Percentiles rank a stretch among this genome's conserved stretches.
Conservation (phyloP, 352 stramenopile genomes). For the Phytophthora hibernalis region DNA sequence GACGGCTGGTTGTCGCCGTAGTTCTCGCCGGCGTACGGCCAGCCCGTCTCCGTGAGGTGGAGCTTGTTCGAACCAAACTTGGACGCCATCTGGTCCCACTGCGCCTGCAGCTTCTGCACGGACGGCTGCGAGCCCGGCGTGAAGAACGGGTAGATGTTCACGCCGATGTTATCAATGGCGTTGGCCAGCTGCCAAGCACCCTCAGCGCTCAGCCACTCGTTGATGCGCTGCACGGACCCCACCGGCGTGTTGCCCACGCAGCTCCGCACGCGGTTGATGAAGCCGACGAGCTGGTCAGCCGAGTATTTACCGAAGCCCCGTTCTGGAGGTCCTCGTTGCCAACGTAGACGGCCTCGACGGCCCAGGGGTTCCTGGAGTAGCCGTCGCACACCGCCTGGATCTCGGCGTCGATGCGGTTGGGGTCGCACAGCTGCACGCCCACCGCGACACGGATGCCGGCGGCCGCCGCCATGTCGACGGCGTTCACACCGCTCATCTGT, state of each 20-base stretch:
- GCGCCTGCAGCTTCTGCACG: constrained; percentile 59
- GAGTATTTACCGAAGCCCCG: constrained; percentile 47
- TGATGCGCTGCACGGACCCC: constrained; percentile 73
- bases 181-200: constrained; percentile 43
- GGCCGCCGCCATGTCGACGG: constrained; percentile 46
- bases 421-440: constrained; percentile 61
- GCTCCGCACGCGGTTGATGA: constrained; percentile 53
- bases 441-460: constrained; percentile 63
- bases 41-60: constrained; percentile 67
- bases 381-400: constrained; percentile 64
- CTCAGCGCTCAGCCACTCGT: constrained; percentile 55
- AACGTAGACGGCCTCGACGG: constrained; percentile 70
- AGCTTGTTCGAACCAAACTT: constrained; percentile 54
- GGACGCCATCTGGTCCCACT: constrained; percentile 49
- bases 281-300: constrained; percentile 45
- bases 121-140: constrained; percentile 39
- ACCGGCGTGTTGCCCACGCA: constrained; percentile 61
- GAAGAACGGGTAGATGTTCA: constrained; percentile 65
- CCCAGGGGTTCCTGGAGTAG: constrained; percentile 36
- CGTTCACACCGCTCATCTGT: constrained; percentile 54
- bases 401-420: constrained; percentile 46
- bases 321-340: constrained; percentile 77
- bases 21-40: constrained; percentile 44
- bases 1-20: constrained; percentile 43
- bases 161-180: constrained; percentile 36